These are phyloP conservation scores for Inonotus obliquus DNA, from an alignment of 1,284 basidiomycete species.

Conservation along the genomic window DNA sequence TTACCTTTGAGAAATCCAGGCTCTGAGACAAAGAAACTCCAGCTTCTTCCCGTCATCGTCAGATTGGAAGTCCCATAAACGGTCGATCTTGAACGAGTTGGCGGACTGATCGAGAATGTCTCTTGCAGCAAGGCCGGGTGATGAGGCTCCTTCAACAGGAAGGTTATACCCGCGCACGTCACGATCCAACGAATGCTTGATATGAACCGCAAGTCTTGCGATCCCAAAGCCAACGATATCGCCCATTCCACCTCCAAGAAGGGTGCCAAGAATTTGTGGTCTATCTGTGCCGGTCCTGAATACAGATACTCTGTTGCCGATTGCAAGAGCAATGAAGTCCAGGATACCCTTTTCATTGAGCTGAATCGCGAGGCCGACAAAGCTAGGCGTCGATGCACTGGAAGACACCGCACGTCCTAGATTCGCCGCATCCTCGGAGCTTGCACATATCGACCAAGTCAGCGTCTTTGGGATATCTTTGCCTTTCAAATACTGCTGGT, in stretches of 20 bases:
- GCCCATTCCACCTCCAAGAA: constrained; percentile 8
- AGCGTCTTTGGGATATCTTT: background rate
- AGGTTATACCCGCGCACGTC: constrained; percentile 31
- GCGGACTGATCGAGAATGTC: constrained; percentile 17
- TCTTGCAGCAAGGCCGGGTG: constrained; percentile 27
- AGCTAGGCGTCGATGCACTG: background rate
- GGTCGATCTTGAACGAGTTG: constrained; percentile 23
- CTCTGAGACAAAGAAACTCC: constrained; percentile 26
- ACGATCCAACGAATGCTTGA: constrained; percentile 24
- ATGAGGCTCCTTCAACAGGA: constrained; percentile 23
- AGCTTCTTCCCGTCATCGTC: constrained; percentile 22
- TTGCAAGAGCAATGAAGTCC: background rate
- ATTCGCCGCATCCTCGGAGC: background rate
- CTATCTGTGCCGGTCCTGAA: background rate
- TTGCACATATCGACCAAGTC: background rate
- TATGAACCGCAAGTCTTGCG: constrained; percentile 27
- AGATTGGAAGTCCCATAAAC: constrained; percentile 26
- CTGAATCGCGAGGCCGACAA: background rate
- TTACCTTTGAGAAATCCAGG: constrained; percentile 36
- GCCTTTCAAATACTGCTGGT: background rate
- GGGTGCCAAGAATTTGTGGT: background rate
- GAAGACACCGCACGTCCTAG: background rate
- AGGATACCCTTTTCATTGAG: background rate
- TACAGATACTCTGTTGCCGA: constrained; percentile 1
- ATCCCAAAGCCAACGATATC: constrained; percentile 31